phyloP scores from a whole-genome alignment of 1,284 basidiomycete species.

The Ganoderma lucidum region DNA sequence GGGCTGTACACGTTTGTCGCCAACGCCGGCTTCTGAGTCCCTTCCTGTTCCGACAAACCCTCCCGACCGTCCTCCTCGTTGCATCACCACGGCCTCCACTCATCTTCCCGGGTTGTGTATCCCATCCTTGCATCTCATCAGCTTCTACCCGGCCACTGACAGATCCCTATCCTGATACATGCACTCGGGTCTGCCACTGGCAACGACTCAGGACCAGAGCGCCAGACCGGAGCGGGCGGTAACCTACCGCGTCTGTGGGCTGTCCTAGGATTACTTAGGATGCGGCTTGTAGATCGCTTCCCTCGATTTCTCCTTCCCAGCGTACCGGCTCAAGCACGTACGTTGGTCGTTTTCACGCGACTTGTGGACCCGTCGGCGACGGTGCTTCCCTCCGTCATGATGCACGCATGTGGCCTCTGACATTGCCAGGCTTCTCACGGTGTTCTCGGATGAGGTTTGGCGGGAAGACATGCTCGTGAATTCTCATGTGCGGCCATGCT shows the following conservation, averaged over 20 bases:
- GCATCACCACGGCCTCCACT: constrained; percentile 16
- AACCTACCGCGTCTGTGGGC: not conserved
- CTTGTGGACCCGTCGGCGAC: constrained; percentile 5
- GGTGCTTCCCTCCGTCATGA: constrained; percentile 8
- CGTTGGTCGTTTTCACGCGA: not conserved
- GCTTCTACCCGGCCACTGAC: constrained; percentile 26
- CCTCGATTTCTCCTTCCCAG: constrained; percentile 1
- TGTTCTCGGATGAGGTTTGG: constrained; percentile 16
- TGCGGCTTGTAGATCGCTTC: constrained; percentile 1
- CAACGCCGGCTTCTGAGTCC: constrained; percentile 21
- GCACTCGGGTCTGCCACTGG: constrained; percentile 21
- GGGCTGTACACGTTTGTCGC: constrained; percentile 30
- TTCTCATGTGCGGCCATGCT: constrained; percentile 5
- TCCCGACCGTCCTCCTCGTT: constrained; percentile 12
- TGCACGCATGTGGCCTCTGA: constrained; percentile 16
- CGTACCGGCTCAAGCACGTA: not conserved
- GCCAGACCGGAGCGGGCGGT: constrained; percentile 21
- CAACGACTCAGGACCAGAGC: constrained; percentile 5
- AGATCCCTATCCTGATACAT: constrained; percentile 32
- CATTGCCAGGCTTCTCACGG: constrained; percentile 20
- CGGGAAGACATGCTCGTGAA: not conserved
- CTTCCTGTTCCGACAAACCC: constrained; percentile 19
- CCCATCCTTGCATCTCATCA: constrained; percentile 28
- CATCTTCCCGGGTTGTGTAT: constrained; percentile 18
- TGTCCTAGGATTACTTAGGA: not conserved